These are phyloP conservation scores for Gentiana macrophylla DNA, from an alignment of 257 asterid species.

Conservation along the genomic window DNA sequence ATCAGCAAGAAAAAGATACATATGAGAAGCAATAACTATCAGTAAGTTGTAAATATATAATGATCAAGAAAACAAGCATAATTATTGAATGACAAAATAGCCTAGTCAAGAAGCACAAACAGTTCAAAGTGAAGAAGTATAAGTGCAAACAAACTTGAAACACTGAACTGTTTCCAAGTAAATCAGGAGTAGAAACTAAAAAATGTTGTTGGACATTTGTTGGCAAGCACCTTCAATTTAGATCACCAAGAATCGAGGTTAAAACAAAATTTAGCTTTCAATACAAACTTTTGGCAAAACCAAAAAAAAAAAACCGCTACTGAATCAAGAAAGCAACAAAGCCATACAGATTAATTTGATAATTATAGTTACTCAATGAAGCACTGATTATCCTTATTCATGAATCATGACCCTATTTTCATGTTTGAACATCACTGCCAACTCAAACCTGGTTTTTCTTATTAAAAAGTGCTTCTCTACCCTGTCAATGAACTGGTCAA, in stretches of 20 bases:
- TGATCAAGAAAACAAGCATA: neutral
- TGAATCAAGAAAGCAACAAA: neutral
- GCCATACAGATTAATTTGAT: neutral
- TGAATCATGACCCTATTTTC: neutral
- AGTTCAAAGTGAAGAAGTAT: neutral
- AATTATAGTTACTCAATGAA: neutral
- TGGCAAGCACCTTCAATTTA: too few relatives aligned
- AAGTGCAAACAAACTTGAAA: too few relatives aligned
- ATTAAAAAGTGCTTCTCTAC: conserved; percentile 93
- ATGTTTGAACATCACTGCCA: conserved; percentile 5
- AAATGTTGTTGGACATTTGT: too few relatives aligned
- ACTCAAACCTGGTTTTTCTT: conserved; percentile 82
- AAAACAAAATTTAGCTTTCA: neutral
- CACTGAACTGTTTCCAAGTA: neutral
- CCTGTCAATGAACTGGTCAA: conserved; percentile 74
- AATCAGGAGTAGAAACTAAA: too few relatives aligned
- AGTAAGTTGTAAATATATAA: conserved; percentile 1
- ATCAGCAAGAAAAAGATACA: neutral
- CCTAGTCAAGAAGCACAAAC: neutral
- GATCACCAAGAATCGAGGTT: neutral
- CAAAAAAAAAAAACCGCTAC: neutral
- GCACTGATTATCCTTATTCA: conserved; percentile 2
- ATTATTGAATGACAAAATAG: neutral
- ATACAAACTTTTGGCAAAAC: neutral
- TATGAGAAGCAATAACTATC: neutral